Base-by-base conservation (phyloP, 345 rosid genomes). In the Gossypium arboreum region DNA sequence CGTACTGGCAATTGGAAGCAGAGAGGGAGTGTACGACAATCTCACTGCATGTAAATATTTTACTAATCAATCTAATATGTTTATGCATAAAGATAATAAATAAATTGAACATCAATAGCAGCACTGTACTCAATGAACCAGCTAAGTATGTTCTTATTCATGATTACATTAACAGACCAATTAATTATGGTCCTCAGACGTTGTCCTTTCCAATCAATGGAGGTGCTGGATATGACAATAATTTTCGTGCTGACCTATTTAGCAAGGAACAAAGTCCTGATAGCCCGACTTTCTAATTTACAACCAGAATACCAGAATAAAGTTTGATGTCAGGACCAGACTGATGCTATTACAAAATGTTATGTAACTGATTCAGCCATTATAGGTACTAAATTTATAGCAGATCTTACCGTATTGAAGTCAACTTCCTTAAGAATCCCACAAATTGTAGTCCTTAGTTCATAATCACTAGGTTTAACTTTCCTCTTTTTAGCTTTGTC, bases 341-440 rank as follows among this genome's bases (percentile, higher is more conserved):
- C 24, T 20, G 6, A 12, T 6, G 27, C 71, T 1, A 22, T 45
- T 12, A 45, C 0, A 22, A 22, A 44, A 63, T 7, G 34, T 45
- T 18, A 4, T 4, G 34, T 12, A 45, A 45, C 2, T 0, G 34
- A 45, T 20, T 52, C 71, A 45, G n/a, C 71, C 34, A 20, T 0
- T 6, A 2, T 66, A 12, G 9, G 54, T 9, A 12, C 11, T 34
- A 65, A 12, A 43, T 66, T 7, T 12, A 58, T 18, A 60, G 72
- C 13, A 71, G 56, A 74, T 78, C 94, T 79, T 74, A 94, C 97
- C 69, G 94, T 94, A 74, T 89, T 90, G 80, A 94, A 94, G 83
- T 94, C 97, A 78, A 94, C 97, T 68, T 82, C 84, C 78, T 88
- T 88, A n/a, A 94, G 90, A 63, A 63, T 63, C 6, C 39, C 48